A percentile compares a stretch with the other conserved stretches of the same genome.
Evolutionary conservation across 176 grass and related monocot genomes (phyloP).

Genomic region (Triticum monococcum): DNA sequence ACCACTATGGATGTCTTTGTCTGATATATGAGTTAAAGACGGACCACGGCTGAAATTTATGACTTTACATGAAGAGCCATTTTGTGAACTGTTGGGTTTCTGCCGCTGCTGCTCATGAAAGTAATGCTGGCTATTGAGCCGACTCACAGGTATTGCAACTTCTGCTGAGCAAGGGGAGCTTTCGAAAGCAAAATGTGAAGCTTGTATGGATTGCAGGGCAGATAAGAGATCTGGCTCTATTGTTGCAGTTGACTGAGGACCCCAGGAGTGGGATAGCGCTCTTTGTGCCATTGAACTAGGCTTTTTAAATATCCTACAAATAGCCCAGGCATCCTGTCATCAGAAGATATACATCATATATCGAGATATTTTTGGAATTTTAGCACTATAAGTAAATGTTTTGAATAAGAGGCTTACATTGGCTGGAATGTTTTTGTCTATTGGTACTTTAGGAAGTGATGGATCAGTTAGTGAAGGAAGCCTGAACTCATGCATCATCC

Average conservation of each 20-base stretch:
- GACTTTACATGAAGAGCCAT: conserved; percentile 36
- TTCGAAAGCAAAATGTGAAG: conserved; percentile 50
- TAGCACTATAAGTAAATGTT: conserved; percentile 8
- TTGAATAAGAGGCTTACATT: conserved; percentile 43
- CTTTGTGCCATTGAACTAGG: conserved; percentile 69
- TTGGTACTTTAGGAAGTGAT: conserved; percentile 57
- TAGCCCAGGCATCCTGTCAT: conserved; percentile 74
- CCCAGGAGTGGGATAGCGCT: conserved; percentile 59
- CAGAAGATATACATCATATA: neutral
- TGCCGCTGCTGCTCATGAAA: conserved; percentile 30
- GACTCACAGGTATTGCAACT: conserved; percentile 38
- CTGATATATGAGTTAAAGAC: conserved; percentile 30
- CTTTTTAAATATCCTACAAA: conserved; percentile 91
- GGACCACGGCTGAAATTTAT: conserved; percentile 35
- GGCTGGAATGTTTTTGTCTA: conserved; percentile 68
- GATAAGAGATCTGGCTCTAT: conserved; percentile 44
- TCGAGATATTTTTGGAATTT: conserved; percentile 12
- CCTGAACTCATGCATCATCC: conserved; percentile 98
- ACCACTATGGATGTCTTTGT: conserved; percentile 38
- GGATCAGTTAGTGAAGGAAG: conserved; percentile 66
- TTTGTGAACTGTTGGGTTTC: conserved; percentile 40
- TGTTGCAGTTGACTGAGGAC: conserved; percentile 31
- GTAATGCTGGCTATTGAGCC: conserved; percentile 32
- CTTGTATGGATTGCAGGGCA: conserved; percentile 33
- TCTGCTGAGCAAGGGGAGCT: conserved; percentile 49